These are phyloP conservation scores for Blastobotrys chiropterorum DNA, from an alignment of 805 yeast species.

Conservation along the genomic window DNA sequence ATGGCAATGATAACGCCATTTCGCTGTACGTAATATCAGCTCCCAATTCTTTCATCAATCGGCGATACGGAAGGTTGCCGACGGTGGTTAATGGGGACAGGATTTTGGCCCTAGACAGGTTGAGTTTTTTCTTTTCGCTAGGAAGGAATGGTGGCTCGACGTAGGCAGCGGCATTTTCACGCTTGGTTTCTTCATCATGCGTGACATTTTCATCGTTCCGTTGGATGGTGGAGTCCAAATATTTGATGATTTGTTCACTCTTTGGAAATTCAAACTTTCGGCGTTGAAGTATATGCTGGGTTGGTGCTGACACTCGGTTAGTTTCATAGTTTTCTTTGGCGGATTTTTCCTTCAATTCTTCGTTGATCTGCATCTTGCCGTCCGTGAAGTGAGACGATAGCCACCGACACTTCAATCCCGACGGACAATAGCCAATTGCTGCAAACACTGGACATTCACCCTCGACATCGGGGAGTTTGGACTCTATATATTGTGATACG, in stretches of 20 bases:
- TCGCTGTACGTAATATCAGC: conserved; percentile 92
- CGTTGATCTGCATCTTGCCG: conserved; percentile 39
- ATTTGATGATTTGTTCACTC: conserved; percentile 53
- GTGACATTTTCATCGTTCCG: conserved; percentile 31
- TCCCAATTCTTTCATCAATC: conserved; percentile 84
- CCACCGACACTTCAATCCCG: conserved; percentile 92
- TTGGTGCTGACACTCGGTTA: conserved; percentile 49
- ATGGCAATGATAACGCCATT: conserved; percentile 86
- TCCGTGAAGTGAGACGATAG: conserved; percentile 57
- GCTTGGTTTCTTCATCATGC: conserved; percentile 32
- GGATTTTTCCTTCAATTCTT: conserved; percentile 34
- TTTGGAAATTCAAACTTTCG: conserved; percentile 53
- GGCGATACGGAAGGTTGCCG: conserved; percentile 91
- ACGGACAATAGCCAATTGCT: conserved; percentile 84
- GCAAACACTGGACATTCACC: conserved; percentile 81
- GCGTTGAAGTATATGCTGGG: conserved; percentile 48
- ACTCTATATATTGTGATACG: conserved; percentile 51
- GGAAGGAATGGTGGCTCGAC: conserved; percentile 70
- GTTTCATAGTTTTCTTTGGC: conserved; percentile 46
- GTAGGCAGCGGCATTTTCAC: conserved; percentile 41
- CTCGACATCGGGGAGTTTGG: conserved; percentile 65
- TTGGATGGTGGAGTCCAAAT: conserved; percentile 41
- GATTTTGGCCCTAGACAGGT: conserved; percentile 69
- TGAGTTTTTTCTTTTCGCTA: conserved; percentile 71
- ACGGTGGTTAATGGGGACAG: conserved; percentile 96